Conservation (phyloP, 306 rosid species). For the Fagus sylvatica region DNA sequence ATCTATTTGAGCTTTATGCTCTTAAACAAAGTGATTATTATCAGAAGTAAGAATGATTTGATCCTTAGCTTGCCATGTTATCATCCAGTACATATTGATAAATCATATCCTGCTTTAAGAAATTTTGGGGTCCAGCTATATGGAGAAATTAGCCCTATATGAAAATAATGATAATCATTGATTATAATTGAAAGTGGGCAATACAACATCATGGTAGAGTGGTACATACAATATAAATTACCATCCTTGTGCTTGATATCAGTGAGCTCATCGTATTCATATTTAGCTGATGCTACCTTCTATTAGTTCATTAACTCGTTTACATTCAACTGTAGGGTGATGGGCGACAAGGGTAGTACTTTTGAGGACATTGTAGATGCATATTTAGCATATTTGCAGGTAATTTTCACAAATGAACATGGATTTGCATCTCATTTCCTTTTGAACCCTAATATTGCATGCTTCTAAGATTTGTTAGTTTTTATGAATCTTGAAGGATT, state of each 20-base stretch:
- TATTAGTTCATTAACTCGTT: conserved; percentile 5
- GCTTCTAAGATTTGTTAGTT: conserved; percentile 1
- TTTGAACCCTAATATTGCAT: conserved; percentile 8
- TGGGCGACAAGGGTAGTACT: conserved; percentile 50
- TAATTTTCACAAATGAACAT: conserved; percentile 46
- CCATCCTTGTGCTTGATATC: conserved; percentile 7
- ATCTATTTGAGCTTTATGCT: conserved; percentile 84
- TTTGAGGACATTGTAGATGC: conserved; percentile 87
- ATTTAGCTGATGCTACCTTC: conserved; percentile 6
- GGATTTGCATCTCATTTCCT: conserved; percentile 11
- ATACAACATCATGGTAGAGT: not conserved
- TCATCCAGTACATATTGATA: not conserved
- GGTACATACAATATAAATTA: conserved; percentile 1
- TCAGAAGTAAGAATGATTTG: conserved; percentile 63
- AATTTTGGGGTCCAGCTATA: not conserved
- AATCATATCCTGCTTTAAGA: not conserved
- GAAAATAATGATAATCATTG: not conserved
- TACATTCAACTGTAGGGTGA: conserved; percentile 49
- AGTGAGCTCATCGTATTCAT: not conserved
- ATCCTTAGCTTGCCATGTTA: conserved; percentile 18
- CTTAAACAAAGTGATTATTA: conserved; percentile 70
- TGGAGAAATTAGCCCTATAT: not conserved
- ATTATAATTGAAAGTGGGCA: not conserved
- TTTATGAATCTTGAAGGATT: conserved; percentile 1
- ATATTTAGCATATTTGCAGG: conserved; percentile 90